Percentiles rank a stretch among this genome's conserved stretches.
Conservation (phyloP, 495 filamentous ascomycete species). For the Chaetomium cochliodes region DNA sequence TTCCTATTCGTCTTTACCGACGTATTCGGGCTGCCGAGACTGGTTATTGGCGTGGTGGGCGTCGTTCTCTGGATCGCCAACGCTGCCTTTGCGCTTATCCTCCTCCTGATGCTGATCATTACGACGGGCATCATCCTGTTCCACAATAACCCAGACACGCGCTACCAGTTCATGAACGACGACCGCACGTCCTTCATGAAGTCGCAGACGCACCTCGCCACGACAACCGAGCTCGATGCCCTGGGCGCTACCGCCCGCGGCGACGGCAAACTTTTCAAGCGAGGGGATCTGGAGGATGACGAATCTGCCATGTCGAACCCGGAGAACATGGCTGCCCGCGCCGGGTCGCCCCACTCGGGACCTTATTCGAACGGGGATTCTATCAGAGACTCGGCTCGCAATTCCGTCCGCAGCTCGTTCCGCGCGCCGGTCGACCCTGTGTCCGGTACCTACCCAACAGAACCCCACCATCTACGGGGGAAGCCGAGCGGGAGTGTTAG, state of each 20-base stretch:
- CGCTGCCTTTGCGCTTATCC: conserved; percentile 79
- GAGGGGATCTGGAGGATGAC: conserved; percentile 74
- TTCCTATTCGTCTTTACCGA: conserved; percentile 83
- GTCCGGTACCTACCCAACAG: conserved; percentile 11
- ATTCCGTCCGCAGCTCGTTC: conserved; percentile 20
- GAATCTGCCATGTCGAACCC: conserved; percentile 57
- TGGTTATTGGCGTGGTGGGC: conserved; percentile 91
- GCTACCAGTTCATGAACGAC: conserved; percentile 96
- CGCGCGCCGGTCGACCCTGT: conserved; percentile 11
- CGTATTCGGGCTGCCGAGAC: conserved; percentile 76
- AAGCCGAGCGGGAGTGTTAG: conserved; percentile 29
- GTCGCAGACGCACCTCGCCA: conserved; percentile 80
- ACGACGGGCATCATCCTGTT: conserved; percentile 79
- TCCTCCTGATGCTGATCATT: conserved; percentile 83
- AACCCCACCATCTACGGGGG: conserved; percentile 18
- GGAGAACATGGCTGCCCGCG: conserved; percentile 36
- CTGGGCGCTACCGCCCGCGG: conserved; percentile 89
- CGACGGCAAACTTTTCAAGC: conserved; percentile 64
- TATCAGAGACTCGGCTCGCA: conserved; percentile 15
- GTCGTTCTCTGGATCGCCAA: conserved; percentile 93
- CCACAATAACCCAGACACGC: conserved; percentile 92
- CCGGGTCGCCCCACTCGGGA: conserved; percentile 23
- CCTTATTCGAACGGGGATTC: conserved; percentile 14
- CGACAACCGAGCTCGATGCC: conserved; percentile 81
- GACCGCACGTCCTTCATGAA: conserved; percentile 98